Conservation (phyloP, 2,329 filamentous ascomycete genomes). For the Exophiala lecanii-corni region DNA sequence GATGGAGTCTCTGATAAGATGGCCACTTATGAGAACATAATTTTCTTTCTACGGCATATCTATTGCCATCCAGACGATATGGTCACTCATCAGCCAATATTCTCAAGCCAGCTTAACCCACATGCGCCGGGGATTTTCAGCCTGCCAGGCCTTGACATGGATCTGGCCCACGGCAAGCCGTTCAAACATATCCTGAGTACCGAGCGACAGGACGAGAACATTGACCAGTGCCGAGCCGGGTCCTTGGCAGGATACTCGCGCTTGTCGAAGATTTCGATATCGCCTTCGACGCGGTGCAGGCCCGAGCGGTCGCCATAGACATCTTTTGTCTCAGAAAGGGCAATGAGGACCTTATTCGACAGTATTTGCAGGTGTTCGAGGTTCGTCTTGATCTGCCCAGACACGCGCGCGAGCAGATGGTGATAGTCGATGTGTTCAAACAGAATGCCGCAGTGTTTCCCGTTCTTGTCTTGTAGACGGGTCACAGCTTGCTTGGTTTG, state of each 20-base stretch:
- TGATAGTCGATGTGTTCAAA: not conserved
- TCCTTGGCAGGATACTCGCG: not conserved
- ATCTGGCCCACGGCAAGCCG: not conserved
- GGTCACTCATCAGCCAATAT: no score
- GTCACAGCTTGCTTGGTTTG: not conserved
- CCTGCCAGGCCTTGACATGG: conserved; percentile 1
- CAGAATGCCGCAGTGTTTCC: not conserved
- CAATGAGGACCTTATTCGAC: not conserved
- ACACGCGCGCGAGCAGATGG: not conserved
- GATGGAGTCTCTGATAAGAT: no score
- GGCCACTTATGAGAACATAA: no score
- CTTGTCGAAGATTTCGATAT: not conserved
- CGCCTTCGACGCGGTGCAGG: not conserved
- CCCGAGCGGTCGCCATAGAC: not conserved
- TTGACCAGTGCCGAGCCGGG: not conserved
- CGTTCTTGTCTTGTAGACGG: not conserved
- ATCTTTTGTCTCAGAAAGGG: not conserved
- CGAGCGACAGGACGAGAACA: not conserved
- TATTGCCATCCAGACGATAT: no score
- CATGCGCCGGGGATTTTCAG: not conserved
- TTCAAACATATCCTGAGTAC: not conserved
- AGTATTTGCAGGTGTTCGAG: not conserved
- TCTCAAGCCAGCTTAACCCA: not conserved
- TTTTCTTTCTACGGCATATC: no score
- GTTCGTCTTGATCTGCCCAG: not conserved